Base-by-base conservation (phyloP, 1,139 yeast species). In the Casaregolazyma suthepensis region DNA sequence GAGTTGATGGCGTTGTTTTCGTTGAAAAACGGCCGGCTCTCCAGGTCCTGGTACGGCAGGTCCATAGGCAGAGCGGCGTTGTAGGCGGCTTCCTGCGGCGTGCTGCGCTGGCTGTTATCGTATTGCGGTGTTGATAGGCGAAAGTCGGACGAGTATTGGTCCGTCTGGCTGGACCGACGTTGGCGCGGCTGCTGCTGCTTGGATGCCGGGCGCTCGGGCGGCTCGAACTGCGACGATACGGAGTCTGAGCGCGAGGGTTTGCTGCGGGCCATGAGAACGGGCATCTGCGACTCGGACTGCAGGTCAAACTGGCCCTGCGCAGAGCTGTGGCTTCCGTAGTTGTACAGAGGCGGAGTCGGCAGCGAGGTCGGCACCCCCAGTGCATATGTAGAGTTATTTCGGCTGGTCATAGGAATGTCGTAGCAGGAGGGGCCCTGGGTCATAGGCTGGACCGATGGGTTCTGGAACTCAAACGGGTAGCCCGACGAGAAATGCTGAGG, bases 321-420 rank as follows among this genome's bases (percentile, higher is more conserved):
- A 13, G 22, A 23, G 2, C 18, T 19, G 15, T 47, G 50, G 20
- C 15, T 47, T 31, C 42, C 40, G n/a, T 46, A 48, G 37, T 52
- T 49, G 38, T 46, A 22, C 46, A 54, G 55, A 20, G 50, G 56
- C 29, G 53, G 55, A 5, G 50, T 47, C 5, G 50, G 50, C n/a
- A 47, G 22, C 5, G 50, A 37, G n/a, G n/a, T 23, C 40, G 45
- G 26, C 19, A 43, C 18, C 2, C 45, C 40, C 7, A 37, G 38
- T 13, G 50, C 45, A 22, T 15, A 38, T 19, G 42, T 47, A 9
- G 50, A 43, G 46, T 46, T 49, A 48, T 47, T 17, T 35, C 50
- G 22, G n/a, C 35, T 19, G 43, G 29, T 29, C 38, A 48, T n/a
- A 10, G 48, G 46, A 12, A 35, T 35, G 37, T 50, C 51, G 44